Evolutionary conservation across 306 rosid species (phyloP).

Genomic region (Parietaria judaica): DNA sequence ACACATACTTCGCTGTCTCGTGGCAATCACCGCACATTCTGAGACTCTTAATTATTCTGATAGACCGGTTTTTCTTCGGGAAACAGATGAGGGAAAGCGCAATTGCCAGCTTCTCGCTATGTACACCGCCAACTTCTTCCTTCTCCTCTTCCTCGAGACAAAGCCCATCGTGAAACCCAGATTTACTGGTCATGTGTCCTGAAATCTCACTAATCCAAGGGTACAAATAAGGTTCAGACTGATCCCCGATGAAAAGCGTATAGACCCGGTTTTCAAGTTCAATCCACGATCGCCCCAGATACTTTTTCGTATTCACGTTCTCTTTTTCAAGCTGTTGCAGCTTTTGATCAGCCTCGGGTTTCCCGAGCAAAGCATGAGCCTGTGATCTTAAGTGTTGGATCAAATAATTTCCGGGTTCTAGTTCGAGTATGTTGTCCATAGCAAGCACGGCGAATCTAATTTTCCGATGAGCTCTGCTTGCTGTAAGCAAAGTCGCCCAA

Average conservation of each 20-base stretch:
- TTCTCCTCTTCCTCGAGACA: slow-evolving; percentile 72
- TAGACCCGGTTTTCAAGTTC: slow-evolving; percentile 46
- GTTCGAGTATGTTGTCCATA: slow-evolving; percentile 47
- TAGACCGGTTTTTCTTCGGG: slow-evolving; percentile 27
- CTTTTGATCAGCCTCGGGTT: slow-evolving; percentile 36
- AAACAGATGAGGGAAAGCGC: slow-evolving; percentile 64
- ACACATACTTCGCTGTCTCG: slow-evolving; percentile 60
- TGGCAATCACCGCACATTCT: slow-evolving; percentile 82
- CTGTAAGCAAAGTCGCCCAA: slow-evolving; percentile 69
- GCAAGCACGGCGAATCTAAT: slow-evolving; percentile 51
- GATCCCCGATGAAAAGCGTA: slow-evolving; percentile 52
- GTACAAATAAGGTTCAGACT: slow-evolving; percentile 33
- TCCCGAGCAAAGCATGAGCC: slow-evolving; percentile 54
- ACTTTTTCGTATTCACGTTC: slow-evolving; percentile 29
- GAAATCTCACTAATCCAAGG: slow-evolving; percentile 48
- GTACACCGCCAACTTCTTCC: slow-evolving; percentile 44
- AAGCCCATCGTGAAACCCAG: slow-evolving; percentile 30
- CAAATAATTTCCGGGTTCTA: slow-evolving; percentile 55
- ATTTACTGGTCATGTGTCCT: slow-evolving; percentile 33
- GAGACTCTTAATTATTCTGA: slow-evolving; percentile 65
- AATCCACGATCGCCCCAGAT: slow-evolving; percentile 72
- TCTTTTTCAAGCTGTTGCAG: slow-evolving; percentile 46
- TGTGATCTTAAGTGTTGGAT: slow-evolving; percentile 43
- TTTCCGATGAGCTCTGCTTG: slow-evolving; percentile 64
- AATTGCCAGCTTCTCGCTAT: slow-evolving; percentile 73